Percentiles rank a stretch among this genome's conserved stretches.
These are phyloP conservation scores for Starmerella apicola DNA, from an alignment of 805 yeast species.

Conservation along the genomic window DNA sequence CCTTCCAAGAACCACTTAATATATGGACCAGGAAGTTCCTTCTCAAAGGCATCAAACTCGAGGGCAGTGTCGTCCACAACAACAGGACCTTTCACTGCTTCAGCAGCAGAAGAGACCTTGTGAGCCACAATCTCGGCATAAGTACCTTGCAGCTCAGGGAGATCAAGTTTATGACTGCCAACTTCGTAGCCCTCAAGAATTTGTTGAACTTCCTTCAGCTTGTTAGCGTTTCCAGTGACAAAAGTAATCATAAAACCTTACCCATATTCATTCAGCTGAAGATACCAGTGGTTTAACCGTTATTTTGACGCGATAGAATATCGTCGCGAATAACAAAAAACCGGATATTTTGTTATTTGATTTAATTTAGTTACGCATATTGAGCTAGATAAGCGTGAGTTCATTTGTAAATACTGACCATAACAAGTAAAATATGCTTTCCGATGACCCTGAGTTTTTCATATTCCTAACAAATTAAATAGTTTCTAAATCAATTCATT, in stretches of 20 bases:
- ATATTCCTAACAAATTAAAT: no score
- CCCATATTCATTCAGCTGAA: neutral
- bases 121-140: slow-evolving; percentile 68
- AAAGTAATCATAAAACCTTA: slow-evolving; percentile 37
- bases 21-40: slow-evolving; percentile 85
- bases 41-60: slow-evolving; percentile 62
- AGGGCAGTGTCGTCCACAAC: slow-evolving; percentile 92
- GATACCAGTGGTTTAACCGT: no score
- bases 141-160: slow-evolving; percentile 85
- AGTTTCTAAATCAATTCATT: no score
- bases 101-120: slow-evolving; percentile 67
- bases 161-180: slow-evolving; percentile 55
- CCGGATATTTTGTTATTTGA: no score
- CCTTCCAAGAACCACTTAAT: slow-evolving; percentile 80
- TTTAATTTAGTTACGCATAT: no score
- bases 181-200: slow-evolving; percentile 41
- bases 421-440: no score
- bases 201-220: slow-evolving; percentile 70
- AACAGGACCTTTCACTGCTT: slow-evolving; percentile 58
- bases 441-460: no score
- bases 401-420: no score
- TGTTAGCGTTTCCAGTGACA: slow-evolving; percentile 83
- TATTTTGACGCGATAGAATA: no score
- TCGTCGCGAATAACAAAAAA: no score
- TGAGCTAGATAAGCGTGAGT: no score